Evolutionary conservation across 2,329 filamentous ascomycete genomes (phyloP), one percentile per base, ranked within the genome.

Genomic region (Botrytis fragariae): DNA sequence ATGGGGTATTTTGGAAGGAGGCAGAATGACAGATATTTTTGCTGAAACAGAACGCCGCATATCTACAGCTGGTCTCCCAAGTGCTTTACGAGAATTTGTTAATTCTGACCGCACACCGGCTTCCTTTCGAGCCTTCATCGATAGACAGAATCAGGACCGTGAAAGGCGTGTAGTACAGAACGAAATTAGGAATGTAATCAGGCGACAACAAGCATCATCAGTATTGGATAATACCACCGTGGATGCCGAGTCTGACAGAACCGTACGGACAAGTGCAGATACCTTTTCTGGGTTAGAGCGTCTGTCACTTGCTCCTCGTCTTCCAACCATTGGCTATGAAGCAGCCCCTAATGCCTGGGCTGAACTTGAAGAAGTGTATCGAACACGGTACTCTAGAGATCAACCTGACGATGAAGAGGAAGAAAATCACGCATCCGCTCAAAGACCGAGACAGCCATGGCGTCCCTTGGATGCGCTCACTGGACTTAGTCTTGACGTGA

Each of bases 311-410:
- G 76, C 77, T 32, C 70, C 75, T 73, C 75, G 71, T 76, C 78
- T 76, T 75, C 81, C 74, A 75, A 77, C 73, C 54, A 77, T 76
- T 73, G 75, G 72, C 72, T 79, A 25, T 76, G 79, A 76, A 74
- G 79, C 74, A 75, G 78, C 73, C 1, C 80, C 79, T 71, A 82
- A 81, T 67, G 76, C 77, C 25, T 85, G 84, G 83, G 80, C 82
- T 10, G 84, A 85, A 68, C 79, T 85, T 9, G 84, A 86, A 74
- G 81, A 82, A 39, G 76, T 85, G 44, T 84, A 85, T 76, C 75
- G 77, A 6, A 69, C 77, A 20, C 82, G 81, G 75, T 79, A 83
- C 71, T 78, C 75, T n/a, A 57, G 59, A 16, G 77, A 79, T 64
- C 78, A 79, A 37, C 72, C 79, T 32, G 78, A 79, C 20, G 61